These are phyloP conservation scores for Guadua angustifolia DNA, from an alignment of 176 grass and related monocot genomes.

Conservation along the genomic window DNA sequence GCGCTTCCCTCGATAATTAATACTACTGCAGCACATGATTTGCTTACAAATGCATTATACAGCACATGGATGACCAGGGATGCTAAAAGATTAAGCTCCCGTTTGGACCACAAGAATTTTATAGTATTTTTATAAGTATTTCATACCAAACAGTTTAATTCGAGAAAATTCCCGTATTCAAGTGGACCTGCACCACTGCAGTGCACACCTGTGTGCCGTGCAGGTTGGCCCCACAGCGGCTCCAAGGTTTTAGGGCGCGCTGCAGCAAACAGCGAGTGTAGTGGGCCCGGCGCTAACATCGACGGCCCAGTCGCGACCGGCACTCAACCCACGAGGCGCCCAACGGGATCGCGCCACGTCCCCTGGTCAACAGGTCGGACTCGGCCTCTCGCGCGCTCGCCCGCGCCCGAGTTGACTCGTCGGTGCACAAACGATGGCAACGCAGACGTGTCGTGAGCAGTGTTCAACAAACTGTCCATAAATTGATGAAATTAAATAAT, in stretches of 20 bases:
- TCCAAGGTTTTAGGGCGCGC: background rate
- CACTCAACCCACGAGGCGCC: constrained; percentile 10
- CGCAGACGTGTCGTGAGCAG: too few species aligned
- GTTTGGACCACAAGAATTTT: too few species aligned
- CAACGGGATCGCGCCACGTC: background rate
- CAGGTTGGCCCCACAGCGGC: background rate
- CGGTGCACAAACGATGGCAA: background rate
- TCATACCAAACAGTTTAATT: too few species aligned
- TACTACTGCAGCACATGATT: too few species aligned
- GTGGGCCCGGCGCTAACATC: background rate
- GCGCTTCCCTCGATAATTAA: too few species aligned
- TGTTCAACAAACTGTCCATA: too few species aligned
- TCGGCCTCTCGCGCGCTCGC: background rate
- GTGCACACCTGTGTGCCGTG: background rate
- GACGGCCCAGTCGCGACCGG: background rate
- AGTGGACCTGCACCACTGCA: background rate
- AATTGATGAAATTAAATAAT: too few species aligned
- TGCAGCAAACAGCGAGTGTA: background rate
- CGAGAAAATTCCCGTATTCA: too few species aligned
- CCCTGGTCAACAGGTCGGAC: background rate
- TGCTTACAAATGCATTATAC: too few species aligned
- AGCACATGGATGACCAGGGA: too few species aligned
- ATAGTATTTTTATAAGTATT: too few species aligned
- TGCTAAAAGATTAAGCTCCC: too few species aligned
- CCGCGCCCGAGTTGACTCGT: background rate